These are phyloP conservation scores for Phytophthora capsici DNA, from an alignment of 352 stramenopile species.

Conservation along the genomic window DNA sequence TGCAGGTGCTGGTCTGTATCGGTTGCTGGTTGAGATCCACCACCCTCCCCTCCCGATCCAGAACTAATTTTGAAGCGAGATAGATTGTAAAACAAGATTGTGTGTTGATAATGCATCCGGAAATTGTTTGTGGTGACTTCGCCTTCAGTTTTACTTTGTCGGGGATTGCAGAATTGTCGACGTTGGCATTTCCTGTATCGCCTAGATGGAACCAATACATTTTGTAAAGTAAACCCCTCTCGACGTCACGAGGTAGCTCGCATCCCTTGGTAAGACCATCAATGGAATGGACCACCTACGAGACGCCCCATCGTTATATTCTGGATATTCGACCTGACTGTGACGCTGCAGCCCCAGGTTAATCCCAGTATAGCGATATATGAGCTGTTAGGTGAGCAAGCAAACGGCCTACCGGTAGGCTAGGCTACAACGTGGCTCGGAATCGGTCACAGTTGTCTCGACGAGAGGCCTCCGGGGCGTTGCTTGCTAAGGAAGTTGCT, in stretches of 20 bases:
- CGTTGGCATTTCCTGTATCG: too few relatives aligned
- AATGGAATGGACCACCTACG: neutral
- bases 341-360: neutral
- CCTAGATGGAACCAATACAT: too few relatives aligned
- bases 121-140: neutral
- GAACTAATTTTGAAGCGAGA: neutral
- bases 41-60: constrained; percentile 24
- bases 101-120: neutral
- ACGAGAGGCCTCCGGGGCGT: neutral
- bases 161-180: too few relatives aligned
- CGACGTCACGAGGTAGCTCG: neutral
- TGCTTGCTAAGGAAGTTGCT: constrained; percentile 21
- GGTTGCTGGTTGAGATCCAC: constrained; percentile 40
- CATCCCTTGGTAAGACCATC: neutral
- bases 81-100: neutral
- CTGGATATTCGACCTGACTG: neutral
- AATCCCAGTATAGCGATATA: neutral
- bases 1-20: constrained; percentile 30
- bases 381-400: constrained; percentile 15
- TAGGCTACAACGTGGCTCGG: neutral
- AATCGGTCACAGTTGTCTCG: constrained; percentile 8
- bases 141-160: neutral
- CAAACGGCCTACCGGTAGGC: too few relatives aligned
- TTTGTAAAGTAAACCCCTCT: too few relatives aligned
- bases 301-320: neutral